Conservation (phyloP, 2,329 filamentous ascomycete species). For the Teratosphaeria destructans region DNA sequence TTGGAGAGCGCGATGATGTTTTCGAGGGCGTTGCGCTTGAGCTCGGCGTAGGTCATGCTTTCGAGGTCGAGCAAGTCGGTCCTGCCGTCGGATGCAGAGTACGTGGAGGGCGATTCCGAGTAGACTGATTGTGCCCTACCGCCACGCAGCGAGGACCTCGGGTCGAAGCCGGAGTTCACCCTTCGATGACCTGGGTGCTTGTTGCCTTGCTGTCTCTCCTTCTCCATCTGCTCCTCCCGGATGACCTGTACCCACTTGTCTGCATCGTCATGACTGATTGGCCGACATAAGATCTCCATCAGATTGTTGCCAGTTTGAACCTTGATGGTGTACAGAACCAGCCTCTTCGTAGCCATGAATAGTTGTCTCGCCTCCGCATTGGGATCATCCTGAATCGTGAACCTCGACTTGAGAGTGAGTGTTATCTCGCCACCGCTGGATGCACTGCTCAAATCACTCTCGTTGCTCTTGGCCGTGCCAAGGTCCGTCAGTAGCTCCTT, state of each 20-base stretch:
- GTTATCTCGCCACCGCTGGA: conserved; percentile 25
- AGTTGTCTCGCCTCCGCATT: conserved; percentile 85
- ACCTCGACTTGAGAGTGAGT: conserved; percentile 25
- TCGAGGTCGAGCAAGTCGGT: conserved; percentile 69
- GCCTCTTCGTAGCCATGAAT: conserved; percentile 97
- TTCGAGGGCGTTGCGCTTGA: conserved; percentile 87
- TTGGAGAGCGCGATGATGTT: conserved; percentile 87
- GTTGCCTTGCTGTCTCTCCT: conserved; percentile 20
- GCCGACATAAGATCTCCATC: conserved; percentile 91
- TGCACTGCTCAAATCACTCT: conserved; percentile 53
- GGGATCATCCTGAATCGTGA: conserved; percentile 51
- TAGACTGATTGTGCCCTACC: conserved; percentile 27
- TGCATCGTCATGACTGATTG: conserved; percentile 77
- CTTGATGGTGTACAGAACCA: conserved; percentile 93
- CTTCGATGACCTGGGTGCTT: conserved; percentile 12
- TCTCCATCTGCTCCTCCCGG: conserved; percentile 60
- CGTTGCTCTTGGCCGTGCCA: conserved; percentile 91
- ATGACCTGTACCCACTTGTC: conserved; percentile 75
- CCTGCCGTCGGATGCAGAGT: conserved; percentile 21
- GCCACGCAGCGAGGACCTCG: conserved; percentile 20
- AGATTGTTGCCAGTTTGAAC: conserved; percentile 85
- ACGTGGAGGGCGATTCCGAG: conserved; percentile 29
- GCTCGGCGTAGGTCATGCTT: conserved; percentile 76
- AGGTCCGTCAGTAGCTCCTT: conserved; percentile 88
- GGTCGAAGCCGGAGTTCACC: conserved; percentile 20